Conservation (phyloP, 2,329 filamentous ascomycete species). For the Pseudonectria foliicola region DNA sequence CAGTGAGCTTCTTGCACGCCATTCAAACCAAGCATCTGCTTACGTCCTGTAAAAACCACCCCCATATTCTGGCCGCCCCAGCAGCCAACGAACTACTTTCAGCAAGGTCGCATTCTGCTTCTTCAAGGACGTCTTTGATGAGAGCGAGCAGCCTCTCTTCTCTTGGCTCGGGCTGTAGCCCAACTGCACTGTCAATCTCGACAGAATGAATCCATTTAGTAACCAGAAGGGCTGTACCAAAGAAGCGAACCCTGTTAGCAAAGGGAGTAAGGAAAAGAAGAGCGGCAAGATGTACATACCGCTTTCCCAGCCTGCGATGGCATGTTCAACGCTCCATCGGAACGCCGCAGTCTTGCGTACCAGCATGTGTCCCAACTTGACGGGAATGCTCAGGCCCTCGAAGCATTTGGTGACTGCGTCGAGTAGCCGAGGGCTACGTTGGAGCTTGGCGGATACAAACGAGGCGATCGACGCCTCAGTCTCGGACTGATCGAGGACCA, state of each 20-base stretch:
- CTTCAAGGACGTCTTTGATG: constrained; percentile 6
- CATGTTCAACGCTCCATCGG: constrained; percentile 10
- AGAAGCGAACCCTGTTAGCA: background rate
- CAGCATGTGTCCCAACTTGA: constrained; percentile 8
- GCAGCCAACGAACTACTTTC: constrained; percentile 7
- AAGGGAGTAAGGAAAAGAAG: background rate
- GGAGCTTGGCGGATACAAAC: constrained; percentile 2
- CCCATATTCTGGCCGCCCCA: constrained; percentile 5
- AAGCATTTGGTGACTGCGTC: constrained; percentile 3
- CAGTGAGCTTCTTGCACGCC: too few relatives aligned
- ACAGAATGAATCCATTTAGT: constrained; percentile 10
- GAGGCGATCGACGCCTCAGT: constrained; percentile 1
- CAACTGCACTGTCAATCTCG: constrained; percentile 1
- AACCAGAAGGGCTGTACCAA: constrained; percentile 5
- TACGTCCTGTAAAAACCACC: constrained; percentile 7
- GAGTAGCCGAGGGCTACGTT: constrained; percentile 2
- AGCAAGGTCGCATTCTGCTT: constrained; percentile 5
- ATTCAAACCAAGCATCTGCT: background rate
- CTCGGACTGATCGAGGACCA: background rate
- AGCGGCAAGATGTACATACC: constrained; percentile 1
- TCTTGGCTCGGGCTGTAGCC: background rate
- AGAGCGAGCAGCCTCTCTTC: constrained; percentile 1
- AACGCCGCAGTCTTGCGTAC: constrained; percentile 11
- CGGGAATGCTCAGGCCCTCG: constrained; percentile 4
- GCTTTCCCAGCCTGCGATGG: constrained; percentile 9